Conservation (phyloP, 2,329 filamentous ascomycete genomes). For the Fusarium newnesense region DNA sequence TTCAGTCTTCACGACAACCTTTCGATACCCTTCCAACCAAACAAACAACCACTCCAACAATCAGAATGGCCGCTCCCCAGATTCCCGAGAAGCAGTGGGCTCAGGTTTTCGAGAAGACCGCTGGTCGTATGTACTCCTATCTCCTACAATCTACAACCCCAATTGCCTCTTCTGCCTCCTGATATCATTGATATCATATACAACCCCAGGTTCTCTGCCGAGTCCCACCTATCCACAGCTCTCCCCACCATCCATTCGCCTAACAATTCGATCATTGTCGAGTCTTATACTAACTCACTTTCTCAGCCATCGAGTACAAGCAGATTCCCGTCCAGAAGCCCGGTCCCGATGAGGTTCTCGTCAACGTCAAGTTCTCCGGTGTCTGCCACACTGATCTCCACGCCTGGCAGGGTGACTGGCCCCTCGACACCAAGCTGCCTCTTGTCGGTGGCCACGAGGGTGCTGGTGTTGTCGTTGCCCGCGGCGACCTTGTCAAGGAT, state of each 20-base stretch:
- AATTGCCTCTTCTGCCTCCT: slow-evolving; percentile 9
- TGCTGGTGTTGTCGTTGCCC: slow-evolving; percentile 84
- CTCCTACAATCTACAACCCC: not conserved
- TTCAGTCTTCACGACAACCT: slow-evolving; percentile 37
- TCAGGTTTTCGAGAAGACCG: slow-evolving; percentile 85
- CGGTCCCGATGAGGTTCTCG: slow-evolving; percentile 87
- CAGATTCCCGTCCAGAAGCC: slow-evolving; percentile 84
- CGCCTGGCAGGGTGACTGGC: slow-evolving; percentile 91
- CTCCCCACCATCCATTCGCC: slow-evolving; percentile 31
- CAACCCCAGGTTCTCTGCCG: slow-evolving; percentile 1
- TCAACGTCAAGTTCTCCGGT: slow-evolving; percentile 91
- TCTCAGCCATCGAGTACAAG: slow-evolving; percentile 73
- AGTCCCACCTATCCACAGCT: slow-evolving; percentile 29
- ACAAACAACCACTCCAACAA: slow-evolving; percentile 22
- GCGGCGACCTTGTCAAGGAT: slow-evolving; percentile 80
- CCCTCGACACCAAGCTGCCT: slow-evolving; percentile 81
- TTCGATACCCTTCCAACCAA: slow-evolving; percentile 34
- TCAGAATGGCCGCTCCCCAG: slow-evolving; percentile 49
- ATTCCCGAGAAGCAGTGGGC: slow-evolving; percentile 91
- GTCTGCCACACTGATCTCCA: slow-evolving; percentile 89
- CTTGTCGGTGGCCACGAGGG: slow-evolving; percentile 85
- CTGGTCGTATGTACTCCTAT: slow-evolving; percentile 65
- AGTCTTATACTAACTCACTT: slow-evolving; percentile 27
- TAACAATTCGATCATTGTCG: not conserved
- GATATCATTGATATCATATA: slow-evolving; percentile 27